Evolutionary conservation across 2,329 filamentous ascomycete genomes (phyloP).

Genomic region (Aspergillus novoparasiticus): DNA sequence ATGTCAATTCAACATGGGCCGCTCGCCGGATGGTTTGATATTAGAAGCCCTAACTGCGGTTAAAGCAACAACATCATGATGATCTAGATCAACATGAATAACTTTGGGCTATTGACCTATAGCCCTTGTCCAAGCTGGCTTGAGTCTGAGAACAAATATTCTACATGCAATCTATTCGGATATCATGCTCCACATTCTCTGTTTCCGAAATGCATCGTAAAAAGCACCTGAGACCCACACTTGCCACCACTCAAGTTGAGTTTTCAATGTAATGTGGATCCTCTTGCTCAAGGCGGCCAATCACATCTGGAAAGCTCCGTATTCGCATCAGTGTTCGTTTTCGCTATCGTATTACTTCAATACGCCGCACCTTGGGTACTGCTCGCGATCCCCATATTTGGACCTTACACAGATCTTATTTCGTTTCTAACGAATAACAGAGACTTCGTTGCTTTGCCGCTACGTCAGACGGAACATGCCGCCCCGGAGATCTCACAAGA

Average conservation of each 20-base stretch:
- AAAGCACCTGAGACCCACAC: background rate
- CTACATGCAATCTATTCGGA: no score
- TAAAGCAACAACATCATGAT: background rate
- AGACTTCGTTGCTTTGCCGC: background rate
- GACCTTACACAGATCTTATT: background rate
- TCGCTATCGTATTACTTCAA: background rate
- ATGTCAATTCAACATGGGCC: background rate
- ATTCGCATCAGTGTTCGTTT: background rate
- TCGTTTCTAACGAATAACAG: background rate
- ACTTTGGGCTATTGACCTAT: background rate
- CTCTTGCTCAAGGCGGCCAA: background rate
- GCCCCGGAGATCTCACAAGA: conserved; percentile 28
- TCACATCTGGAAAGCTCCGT: background rate
- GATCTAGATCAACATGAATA: background rate
- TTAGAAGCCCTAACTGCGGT: background rate
- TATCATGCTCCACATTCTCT: background rate
- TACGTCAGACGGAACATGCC: conserved; percentile 16
- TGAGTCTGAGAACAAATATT: background rate
- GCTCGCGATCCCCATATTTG: background rate
- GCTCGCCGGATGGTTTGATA: background rate
- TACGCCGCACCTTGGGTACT: background rate
- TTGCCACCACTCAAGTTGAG: background rate
- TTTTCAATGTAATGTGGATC: background rate
- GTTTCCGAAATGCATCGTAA: background rate
- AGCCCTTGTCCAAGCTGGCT: background rate